phyloP scores from a whole-genome alignment of 1,284 basidiomycete genomes.

The Sphagnurus paluster region DNA sequence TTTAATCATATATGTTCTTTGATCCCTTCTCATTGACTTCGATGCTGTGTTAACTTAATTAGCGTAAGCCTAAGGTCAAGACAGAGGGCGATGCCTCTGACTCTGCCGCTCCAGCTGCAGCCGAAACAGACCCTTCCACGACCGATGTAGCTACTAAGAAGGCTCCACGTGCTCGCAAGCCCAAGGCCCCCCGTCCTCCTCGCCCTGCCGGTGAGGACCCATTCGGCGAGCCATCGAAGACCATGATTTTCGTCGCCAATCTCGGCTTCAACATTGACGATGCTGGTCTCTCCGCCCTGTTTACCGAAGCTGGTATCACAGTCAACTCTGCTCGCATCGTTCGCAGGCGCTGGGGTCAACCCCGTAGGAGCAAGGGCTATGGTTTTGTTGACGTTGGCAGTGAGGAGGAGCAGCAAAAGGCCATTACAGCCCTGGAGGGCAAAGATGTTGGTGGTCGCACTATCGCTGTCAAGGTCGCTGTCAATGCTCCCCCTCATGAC shows the following conservation, averaged over 20 bases:
- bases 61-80: slow-evolving; percentile 67
- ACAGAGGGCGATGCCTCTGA: slow-evolving; percentile 40
- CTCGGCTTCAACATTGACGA: slow-evolving; percentile 91
- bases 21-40: slow-evolving; percentile 15
- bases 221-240: slow-evolving; percentile 79
- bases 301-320: slow-evolving; percentile 79
- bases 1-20: slow-evolving; percentile 5
- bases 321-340: slow-evolving; percentile 87
- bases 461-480: slow-evolving; percentile 88
- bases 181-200: slow-evolving; percentile 53
- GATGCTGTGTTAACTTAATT: slow-evolving; percentile 21
- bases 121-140: slow-evolving; percentile 32
- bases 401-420: slow-evolving; percentile 84
- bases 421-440: slow-evolving; percentile 78
- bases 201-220: slow-evolving; percentile 77
- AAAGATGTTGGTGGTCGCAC: slow-evolving; percentile 79
- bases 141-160: slow-evolving; percentile 37
- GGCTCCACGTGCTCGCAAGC: slow-evolving; percentile 61
- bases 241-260: slow-evolving; percentile 91
- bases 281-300: slow-evolving; percentile 70
- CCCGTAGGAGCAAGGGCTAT: slow-evolving; percentile 88
- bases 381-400: slow-evolving; percentile 90
- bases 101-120: slow-evolving; percentile 34
- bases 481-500: slow-evolving; percentile 60
- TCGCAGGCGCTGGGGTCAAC: slow-evolving; percentile 76